Conservation (phyloP, 1,284 basidiomycete genomes). For the Mycena sp. region DNA sequence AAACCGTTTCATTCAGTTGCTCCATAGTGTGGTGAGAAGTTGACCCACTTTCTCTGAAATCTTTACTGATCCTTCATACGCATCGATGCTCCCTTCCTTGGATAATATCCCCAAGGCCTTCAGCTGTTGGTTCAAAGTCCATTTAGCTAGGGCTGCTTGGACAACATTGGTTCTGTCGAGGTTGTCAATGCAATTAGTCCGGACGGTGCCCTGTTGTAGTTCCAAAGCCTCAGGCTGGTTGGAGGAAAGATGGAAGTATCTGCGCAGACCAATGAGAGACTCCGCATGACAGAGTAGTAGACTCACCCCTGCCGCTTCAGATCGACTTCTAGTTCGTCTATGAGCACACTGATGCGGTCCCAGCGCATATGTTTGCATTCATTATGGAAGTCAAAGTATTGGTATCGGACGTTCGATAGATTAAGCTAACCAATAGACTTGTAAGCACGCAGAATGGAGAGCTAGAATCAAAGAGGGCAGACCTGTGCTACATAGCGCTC, state of each 20-base stretch:
- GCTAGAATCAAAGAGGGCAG: conserved; percentile 11
- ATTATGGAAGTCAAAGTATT: conserved; percentile 98
- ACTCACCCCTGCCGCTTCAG: conserved; percentile 78
- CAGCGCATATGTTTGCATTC: conserved; percentile 97
- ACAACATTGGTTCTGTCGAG: conserved; percentile 98
- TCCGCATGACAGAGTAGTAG: conserved; percentile 8
- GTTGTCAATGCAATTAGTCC: conserved; percentile 96
- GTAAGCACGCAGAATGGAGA: background rate
- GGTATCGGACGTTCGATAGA: conserved; percentile 81
- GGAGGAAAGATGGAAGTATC: conserved; percentile 79
- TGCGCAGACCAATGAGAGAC: conserved; percentile 39
- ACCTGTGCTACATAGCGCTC: conserved; percentile 83
- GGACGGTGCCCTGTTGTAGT: conserved; percentile 73
- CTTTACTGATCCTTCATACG: conserved; percentile 80
- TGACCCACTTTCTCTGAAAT: conserved; percentile 88
- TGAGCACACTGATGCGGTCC: conserved; percentile 88
- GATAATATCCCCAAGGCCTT: conserved; percentile 76
- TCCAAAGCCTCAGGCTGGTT: conserved; percentile 56
- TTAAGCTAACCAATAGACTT: conserved; percentile 56
- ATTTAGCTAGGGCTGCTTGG: conserved; percentile 89
- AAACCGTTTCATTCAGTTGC: background rate
- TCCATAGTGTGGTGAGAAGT: background rate
- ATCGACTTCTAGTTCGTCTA: conserved; percentile 82
- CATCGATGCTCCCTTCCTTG: conserved; percentile 76
- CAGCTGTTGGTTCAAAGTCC: conserved; percentile 86